A percentile compares a stretch with the other conserved stretches of the same genome.
Evolutionary conservation across 306 rosid genomes (phyloP).

Genomic region (Gillenia trifoliata): DNA sequence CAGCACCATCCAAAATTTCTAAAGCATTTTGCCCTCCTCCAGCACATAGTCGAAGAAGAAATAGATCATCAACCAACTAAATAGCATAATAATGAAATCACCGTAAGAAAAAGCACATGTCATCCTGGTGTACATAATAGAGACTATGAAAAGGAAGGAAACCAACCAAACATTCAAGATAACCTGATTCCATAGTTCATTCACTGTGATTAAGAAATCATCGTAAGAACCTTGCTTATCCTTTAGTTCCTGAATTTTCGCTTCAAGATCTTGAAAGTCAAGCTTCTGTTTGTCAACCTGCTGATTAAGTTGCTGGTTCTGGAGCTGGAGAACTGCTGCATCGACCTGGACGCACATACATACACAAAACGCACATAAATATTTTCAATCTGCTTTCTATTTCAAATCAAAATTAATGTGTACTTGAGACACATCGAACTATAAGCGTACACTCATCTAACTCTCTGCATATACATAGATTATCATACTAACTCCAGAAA

Average conservation of each 20-base stretch:
- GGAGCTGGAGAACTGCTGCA: slow-evolving; percentile 64
- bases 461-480: not conserved
- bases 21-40: slow-evolving; percentile 60
- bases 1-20: slow-evolving; percentile 33
- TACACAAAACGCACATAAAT: slow-evolving; percentile 8
- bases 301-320: slow-evolving; percentile 83
- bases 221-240: slow-evolving; percentile 65
- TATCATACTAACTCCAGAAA: not conserved
- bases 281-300: slow-evolving; percentile 67
- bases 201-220: slow-evolving; percentile 56
- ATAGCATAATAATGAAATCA: slow-evolving; percentile 25
- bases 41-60: slow-evolving; percentile 67
- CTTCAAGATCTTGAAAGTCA: slow-evolving; percentile 63
- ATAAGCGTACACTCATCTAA: not conserved
- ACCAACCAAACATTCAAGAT: slow-evolving; percentile 18
- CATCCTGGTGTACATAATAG: slow-evolving; percentile 15
- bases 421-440: not conserved
- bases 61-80: slow-evolving; percentile 78
- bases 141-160: not conserved
- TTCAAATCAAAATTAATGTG: not conserved
- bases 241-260: slow-evolving; percentile 44
- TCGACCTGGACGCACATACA: slow-evolving; percentile 51
- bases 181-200: slow-evolving; percentile 87
- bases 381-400: not conserved
- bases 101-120: slow-evolving; percentile 1